These are phyloP conservation scores for Pezicula carpinea DNA, from an alignment of 2,329 filamentous ascomycete species.

Conservation along the genomic window DNA sequence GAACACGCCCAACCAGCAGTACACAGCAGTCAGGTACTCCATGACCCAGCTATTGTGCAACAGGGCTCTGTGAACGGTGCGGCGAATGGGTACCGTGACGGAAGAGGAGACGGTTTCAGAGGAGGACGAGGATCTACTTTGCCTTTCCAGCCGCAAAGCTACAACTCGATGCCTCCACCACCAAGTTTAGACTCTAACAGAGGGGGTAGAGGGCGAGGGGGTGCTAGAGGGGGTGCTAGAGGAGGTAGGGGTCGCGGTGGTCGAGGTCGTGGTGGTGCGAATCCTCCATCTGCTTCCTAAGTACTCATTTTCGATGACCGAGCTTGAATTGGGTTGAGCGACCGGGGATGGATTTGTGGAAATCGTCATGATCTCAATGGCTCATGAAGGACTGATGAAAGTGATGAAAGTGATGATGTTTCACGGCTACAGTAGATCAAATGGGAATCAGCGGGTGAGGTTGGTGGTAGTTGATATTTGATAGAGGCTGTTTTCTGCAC, in stretches of 20 bases:
- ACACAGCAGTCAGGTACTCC: conserved; percentile 16
- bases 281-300: conserved; percentile 1
- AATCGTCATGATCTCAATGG: too few species aligned
- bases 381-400: too few species aligned
- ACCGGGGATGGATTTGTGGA: too few species aligned
- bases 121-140: conserved; percentile 17
- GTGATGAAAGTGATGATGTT: too few species aligned
- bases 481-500: too few species aligned
- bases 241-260: conserved; percentile 15
- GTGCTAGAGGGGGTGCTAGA: conserved; percentile 13
- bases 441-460: too few species aligned
- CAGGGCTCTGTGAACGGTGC: conserved; percentile 13
- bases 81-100: conserved; percentile 12
- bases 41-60: conserved; percentile 5
- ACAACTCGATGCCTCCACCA: conserved; percentile 58
- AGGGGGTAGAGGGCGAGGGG: conserved; percentile 29
- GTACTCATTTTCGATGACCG: too few species aligned
- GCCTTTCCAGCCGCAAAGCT: conserved; percentile 30
- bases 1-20: conserved; percentile 21
- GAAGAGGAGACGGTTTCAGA: conserved; percentile 13
- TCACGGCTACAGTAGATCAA: too few species aligned
- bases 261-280: conserved; percentile 13
- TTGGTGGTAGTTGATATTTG: too few species aligned
- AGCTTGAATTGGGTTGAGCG: too few species aligned
- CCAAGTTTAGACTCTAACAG: conserved; percentile 44